These are phyloP conservation scores for Talaromyces funiculosus DNA, from an alignment of 2,329 filamentous ascomycete species.

Conservation along the genomic window DNA sequence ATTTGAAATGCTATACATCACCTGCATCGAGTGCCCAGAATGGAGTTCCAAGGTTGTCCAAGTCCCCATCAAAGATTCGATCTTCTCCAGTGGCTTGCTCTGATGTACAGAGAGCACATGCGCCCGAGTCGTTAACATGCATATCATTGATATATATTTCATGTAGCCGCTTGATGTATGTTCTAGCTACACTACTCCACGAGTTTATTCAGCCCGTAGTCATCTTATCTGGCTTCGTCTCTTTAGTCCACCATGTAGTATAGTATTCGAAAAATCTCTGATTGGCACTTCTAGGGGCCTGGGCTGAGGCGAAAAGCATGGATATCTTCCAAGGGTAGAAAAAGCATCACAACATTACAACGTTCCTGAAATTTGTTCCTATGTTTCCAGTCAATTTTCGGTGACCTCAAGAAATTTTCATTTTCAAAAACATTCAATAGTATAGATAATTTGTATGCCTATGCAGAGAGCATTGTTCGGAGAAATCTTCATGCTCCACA, in stretches of 20 bases:
- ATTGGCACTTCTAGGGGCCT: neutral
- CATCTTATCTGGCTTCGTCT: neutral
- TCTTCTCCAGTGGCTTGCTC: neutral
- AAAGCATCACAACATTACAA: neutral
- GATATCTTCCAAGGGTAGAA: neutral
- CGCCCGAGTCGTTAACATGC: neutral
- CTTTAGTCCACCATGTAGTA: too few species aligned
- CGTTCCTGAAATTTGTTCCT: too few species aligned
- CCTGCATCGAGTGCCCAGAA: neutral
- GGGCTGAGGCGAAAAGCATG: neutral
- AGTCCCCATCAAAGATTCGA: neutral
- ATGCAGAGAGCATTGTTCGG: neutral
- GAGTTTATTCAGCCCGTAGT: too few species aligned
- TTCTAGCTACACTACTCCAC: too few species aligned
- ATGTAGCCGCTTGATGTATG: too few species aligned
- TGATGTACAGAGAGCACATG: neutral
- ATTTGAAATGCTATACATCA: neutral
- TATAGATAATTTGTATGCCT: neutral
- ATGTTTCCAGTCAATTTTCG: neutral
- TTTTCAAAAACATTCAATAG: neutral
- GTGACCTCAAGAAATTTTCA: neutral
- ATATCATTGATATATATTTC: neutral
- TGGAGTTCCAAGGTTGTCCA: too few species aligned
- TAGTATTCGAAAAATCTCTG: neutral
- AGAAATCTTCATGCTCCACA: slow-evolving; percentile 4